phyloP scores from a whole-genome alignment of 2,329 filamentous ascomycete genomes.

The Phialocephala subalpina region DNA sequence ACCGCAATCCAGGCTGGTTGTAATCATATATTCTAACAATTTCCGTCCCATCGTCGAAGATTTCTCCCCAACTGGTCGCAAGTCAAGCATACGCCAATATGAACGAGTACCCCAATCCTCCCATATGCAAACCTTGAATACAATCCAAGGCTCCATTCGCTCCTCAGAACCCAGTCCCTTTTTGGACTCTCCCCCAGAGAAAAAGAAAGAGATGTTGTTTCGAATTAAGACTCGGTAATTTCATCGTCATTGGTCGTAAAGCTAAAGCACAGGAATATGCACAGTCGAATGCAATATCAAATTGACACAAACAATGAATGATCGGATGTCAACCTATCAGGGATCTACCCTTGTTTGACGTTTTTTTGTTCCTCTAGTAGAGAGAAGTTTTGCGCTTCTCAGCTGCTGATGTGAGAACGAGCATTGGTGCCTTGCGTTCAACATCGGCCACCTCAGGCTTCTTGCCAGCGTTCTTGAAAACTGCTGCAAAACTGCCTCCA shows the following conservation, averaged over 20 bases:
- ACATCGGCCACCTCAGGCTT: conserved; percentile 64
- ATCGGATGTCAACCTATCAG: conserved; percentile 40
- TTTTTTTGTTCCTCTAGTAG: conserved; percentile 53
- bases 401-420: conserved; percentile 85
- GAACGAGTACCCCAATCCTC: conserved; percentile 36
- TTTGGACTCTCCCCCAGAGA: conserved; percentile 22
- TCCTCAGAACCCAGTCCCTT: conserved; percentile 16
- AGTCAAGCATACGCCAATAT: conserved; percentile 27
- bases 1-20: conserved; percentile 39
- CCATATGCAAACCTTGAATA: conserved; percentile 32
- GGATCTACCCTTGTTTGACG: conserved; percentile 45
- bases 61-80: conserved; percentile 18
- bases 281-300: conserved; percentile 50
- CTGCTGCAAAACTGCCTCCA: conserved; percentile 70
- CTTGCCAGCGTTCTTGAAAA: conserved; percentile 68
- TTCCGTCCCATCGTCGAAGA: conserved; percentile 28
- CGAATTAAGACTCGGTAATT: conserved; percentile 39
- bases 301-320: conserved; percentile 44
- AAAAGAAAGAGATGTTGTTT: conserved; percentile 34
- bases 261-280: conserved; percentile 44
- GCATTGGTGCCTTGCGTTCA: conserved; percentile 83
- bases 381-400: conserved; percentile 87
- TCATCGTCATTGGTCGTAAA: conserved; percentile 45
- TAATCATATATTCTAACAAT: conserved; percentile 38
- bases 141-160: conserved; percentile 35